phyloP scores from a whole-genome alignment of 371 early-diverging fungal species.

The Circinella minor region DNA sequence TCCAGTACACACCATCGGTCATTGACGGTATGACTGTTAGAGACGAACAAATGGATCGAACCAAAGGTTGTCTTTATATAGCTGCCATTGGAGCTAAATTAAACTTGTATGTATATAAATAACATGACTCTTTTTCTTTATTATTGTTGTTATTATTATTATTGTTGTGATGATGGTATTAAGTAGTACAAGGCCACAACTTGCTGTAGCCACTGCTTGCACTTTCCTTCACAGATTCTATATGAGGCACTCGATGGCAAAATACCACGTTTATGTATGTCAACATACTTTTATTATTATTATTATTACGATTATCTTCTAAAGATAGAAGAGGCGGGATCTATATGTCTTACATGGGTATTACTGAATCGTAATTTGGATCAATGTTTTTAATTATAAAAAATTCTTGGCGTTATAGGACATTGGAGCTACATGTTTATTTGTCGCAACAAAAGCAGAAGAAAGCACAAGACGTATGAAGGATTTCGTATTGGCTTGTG shows the following conservation, averaged over 20 bases:
- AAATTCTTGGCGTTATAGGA: conserved; percentile 49
- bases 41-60: conserved; percentile 60
- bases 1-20: conserved; percentile 67
- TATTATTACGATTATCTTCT: neutral
- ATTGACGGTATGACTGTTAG: conserved; percentile 49
- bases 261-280: conserved; percentile 70
- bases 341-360: neutral
- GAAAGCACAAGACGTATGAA: conserved; percentile 70
- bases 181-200: conserved; percentile 55
- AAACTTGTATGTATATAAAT: conserved; percentile 50
- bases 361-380: neutral
- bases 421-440: conserved; percentile 77
- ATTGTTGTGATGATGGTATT: neutral
- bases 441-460: conserved; percentile 82
- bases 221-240: conserved; percentile 83
- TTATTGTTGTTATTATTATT: neutral
- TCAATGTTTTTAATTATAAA: neutral
- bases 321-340: neutral
- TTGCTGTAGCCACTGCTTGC: conserved; percentile 71
- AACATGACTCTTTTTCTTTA: neutral
- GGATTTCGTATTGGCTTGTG: conserved; percentile 61
- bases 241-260: conserved; percentile 74
- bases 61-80: conserved; percentile 71
- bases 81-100: conserved; percentile 67
- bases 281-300: neutral